These are phyloP conservation scores for Guadua angustifolia DNA, from an alignment of 176 grass and related monocot genomes.

Conservation along the genomic window DNA sequence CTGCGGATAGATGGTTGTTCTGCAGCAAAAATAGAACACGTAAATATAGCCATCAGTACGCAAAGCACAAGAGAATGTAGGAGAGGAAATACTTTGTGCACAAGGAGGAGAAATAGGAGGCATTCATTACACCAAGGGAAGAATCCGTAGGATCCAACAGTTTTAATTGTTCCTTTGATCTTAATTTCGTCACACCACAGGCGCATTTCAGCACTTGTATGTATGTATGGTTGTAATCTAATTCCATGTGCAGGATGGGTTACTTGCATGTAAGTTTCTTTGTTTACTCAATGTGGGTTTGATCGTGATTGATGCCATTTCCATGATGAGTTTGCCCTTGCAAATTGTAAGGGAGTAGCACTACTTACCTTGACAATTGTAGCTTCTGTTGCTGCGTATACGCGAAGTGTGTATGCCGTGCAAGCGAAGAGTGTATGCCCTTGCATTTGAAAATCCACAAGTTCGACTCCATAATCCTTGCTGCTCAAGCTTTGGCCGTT, in stretches of 20 bases:
- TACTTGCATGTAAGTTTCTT: conserved; percentile 3
- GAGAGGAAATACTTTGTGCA: conserved; percentile 11
- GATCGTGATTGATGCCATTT: background rate
- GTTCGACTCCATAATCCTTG: background rate
- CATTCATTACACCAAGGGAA: background rate
- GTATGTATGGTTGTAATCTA: conserved; percentile 13
- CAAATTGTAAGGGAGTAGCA: background rate
- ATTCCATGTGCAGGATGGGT: conserved; percentile 16
- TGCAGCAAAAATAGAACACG: conserved; percentile 18
- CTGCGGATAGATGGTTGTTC: background rate
- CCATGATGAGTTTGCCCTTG: background rate
- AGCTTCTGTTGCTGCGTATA: background rate
- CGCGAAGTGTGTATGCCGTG: background rate
- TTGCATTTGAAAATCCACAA: background rate
- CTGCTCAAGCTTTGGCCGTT: background rate
- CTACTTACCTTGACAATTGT: background rate
- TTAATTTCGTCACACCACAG: background rate
- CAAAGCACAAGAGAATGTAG: background rate
- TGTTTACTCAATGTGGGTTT: background rate
- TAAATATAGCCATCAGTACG: background rate
- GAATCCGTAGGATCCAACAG: conserved; percentile 6
- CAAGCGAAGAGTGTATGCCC: background rate
- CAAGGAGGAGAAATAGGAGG: conserved; percentile 17
- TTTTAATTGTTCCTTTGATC: background rate
- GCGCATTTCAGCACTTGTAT: background rate